Evolutionary conservation across 2,329 filamentous ascomycete genomes (phyloP), one percentile per base, ranked within the genome.

Genomic region (Apiospora malaysiana): DNA sequence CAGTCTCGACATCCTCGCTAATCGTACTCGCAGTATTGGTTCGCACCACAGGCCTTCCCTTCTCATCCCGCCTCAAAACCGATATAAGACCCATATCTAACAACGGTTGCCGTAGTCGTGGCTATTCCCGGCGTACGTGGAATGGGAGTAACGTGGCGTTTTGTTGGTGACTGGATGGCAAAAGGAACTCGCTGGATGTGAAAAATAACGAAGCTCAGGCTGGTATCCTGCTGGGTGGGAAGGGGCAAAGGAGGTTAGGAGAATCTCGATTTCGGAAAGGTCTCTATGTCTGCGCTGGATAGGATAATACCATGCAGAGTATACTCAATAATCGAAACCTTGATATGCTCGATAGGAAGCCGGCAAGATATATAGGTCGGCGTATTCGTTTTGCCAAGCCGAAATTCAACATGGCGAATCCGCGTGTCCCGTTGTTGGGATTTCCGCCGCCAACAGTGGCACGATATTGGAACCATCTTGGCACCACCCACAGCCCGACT

Each of bases 1-100:
- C 32, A 18, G 56, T 32, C 43, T 68, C 66, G 66, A 47, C 66
- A 47, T 68, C 42, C 12, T 18, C 66, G 66, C 43, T 47, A 8
- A 14, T 40, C 4, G 18, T 63, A 6, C 32, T 18, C 4, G 21
- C 6, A 9, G 27, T 63, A 1, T 8, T 32, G 9, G 27, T 12
- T 1, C 18, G 32, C 16, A 59, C 51, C 27, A 37, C 27, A 1
- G 18, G 18, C 2, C 32, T 40, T 0, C 16, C 56, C 32, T 63
- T 63, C 21, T 63, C 32, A 9, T 40, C 56, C 32, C 56, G 8
- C 56, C 18, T 40, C 56, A 63, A 21, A 16, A 40, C 1, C 8
- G 56, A 63, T 10, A 40, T 8, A 1, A 21, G 2, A 12, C 18
- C 56, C 56, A 63, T 63, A 18, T 18, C 7, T 37, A 37, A 6